Evolutionary conservation across 306 rosid species (phyloP).

Genomic region (Abrus precatorius): DNA sequence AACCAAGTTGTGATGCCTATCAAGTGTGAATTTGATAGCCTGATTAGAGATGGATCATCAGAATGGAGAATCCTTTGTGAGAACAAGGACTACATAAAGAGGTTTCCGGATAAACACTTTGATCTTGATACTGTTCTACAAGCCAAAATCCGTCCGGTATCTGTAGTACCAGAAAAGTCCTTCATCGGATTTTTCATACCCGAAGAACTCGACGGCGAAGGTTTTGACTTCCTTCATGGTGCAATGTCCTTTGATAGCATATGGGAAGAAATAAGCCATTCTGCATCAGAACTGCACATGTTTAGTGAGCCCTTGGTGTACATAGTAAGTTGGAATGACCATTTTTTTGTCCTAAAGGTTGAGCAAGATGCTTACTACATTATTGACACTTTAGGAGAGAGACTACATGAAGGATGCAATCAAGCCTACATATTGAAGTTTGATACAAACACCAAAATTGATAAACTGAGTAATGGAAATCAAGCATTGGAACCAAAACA

Average conservation of each 20-base stretch:
- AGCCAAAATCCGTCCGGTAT: conserved; percentile 72
- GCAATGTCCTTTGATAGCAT: conserved; percentile 85
- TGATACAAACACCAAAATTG: conserved; percentile 60
- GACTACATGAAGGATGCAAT: conserved; percentile 82
- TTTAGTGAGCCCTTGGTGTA: conserved; percentile 64
- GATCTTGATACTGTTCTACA: conserved; percentile 82
- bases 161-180: conserved; percentile 66
- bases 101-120: conserved; percentile 82
- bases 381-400: conserved; percentile 83
- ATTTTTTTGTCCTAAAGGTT: conserved; percentile 80
- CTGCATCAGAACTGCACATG: conserved; percentile 55
- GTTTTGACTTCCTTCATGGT: conserved; percentile 71
- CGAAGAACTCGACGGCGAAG: conserved; percentile 67
- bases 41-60: conserved; percentile 77
- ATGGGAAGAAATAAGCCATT: conserved; percentile 83
- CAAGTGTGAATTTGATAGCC: conserved; percentile 76
- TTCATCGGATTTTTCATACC: conserved; percentile 82
- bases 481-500: conserved; percentile 56
- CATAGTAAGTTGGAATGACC: conserved; percentile 88
- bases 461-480: conserved; percentile 50
- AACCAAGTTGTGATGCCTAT: conserved; percentile 69
- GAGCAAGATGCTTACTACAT: conserved; percentile 78
- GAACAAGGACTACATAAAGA: conserved; percentile 62
- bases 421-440: conserved; percentile 81
- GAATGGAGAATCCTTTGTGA: conserved; percentile 84